phyloP scores from a whole-genome alignment of 768 basidiomycete genomes.

The Lactifluus pinguis region DNA sequence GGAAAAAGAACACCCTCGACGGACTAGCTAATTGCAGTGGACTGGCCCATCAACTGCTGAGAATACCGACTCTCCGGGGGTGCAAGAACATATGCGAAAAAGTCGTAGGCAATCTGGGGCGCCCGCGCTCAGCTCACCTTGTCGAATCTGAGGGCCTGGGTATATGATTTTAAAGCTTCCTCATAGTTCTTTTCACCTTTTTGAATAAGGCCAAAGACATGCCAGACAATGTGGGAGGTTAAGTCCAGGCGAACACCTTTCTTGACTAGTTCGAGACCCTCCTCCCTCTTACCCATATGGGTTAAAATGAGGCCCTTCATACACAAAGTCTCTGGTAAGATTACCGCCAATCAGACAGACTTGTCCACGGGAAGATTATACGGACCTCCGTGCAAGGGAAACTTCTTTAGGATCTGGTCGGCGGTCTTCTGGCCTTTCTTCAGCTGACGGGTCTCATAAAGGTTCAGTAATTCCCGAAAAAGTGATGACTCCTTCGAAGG shows the following conservation, averaged over 20 bases:
- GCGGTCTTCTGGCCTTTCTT: conserved; percentile 86
- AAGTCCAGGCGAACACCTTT: conserved; percentile 75
- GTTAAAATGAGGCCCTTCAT: conserved; percentile 91
- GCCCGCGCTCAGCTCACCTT: conserved; percentile 45
- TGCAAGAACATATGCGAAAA: background rate
- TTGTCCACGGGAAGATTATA: conserved; percentile 2
- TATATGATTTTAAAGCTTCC: conserved; percentile 89
- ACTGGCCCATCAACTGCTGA: background rate
- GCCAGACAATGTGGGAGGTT: conserved; percentile 94
- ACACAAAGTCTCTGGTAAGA: conserved; percentile 72
- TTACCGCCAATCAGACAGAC: conserved; percentile 8
- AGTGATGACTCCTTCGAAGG: conserved; percentile 77
- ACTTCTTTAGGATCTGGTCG: conserved; percentile 91
- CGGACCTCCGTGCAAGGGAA: conserved; percentile 89
- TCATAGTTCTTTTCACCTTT: conserved; percentile 93
- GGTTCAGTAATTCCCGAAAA: conserved; percentile 78
- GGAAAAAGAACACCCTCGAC: background rate
- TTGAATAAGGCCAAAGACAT: conserved; percentile 92
- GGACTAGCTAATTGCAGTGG: background rate
- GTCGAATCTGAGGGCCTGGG: conserved; percentile 81
- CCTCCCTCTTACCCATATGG: conserved; percentile 69
- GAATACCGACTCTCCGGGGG: background rate
- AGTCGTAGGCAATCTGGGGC: background rate
- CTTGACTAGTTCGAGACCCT: conserved; percentile 77
- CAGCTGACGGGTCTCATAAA: conserved; percentile 85